Evolutionary conservation across 1,284 basidiomycete species (phyloP), one percentile per base, ranked within the genome.

Genomic region (Ustilago vetiveriae): DNA sequence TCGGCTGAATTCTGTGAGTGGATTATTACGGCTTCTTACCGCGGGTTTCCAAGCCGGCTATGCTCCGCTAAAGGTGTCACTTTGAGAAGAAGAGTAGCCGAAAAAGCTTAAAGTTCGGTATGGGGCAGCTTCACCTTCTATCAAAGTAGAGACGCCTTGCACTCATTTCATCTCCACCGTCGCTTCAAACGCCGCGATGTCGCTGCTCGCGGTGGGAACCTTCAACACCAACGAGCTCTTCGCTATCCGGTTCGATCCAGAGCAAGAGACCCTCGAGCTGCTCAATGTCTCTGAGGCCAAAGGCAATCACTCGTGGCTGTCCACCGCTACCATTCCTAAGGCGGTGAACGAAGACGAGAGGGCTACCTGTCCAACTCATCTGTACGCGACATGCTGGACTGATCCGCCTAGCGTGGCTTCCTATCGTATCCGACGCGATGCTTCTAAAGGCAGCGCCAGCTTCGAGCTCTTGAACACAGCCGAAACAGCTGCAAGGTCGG

Each of bases 171-270:
- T n/a, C n/a, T n/a, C n/a, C n/a, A n/a, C n/a, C n/a, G n/a, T n/a
- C n/a, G n/a, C n/a, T n/a, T n/a, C n/a, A n/a, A n/a, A n/a, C n/a
- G n/a, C n/a, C n/a, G n/a, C 8, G n/a, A 70, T 71, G 67, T 26
- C 57, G 39, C 47, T 66, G 3, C 54, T 71, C 4, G 67, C 62
- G 27, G 72, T 74, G 0, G 72, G 72, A 3, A 74, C 72, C 0
- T 74, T 74, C 49, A 74, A 74, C 45, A 74, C 72, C 22, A 57
- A 57, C 37, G 72, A 74, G 37, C 55, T 74, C 43, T 71, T 71
- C 46, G 55, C 57, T 4, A 23, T 74, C 33, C 37, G 33, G 4
- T 74, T 74, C 43, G 46, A 74, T 38, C 41, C 63, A 0, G 29
- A 57, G n/a, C 47, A 36, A 13, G 59, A 74, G 26, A 51, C 35